These are phyloP conservation scores for Ceratobasidium theobromae DNA, from an alignment of 1,284 basidiomycete genomes.

Conservation along the genomic window DNA sequence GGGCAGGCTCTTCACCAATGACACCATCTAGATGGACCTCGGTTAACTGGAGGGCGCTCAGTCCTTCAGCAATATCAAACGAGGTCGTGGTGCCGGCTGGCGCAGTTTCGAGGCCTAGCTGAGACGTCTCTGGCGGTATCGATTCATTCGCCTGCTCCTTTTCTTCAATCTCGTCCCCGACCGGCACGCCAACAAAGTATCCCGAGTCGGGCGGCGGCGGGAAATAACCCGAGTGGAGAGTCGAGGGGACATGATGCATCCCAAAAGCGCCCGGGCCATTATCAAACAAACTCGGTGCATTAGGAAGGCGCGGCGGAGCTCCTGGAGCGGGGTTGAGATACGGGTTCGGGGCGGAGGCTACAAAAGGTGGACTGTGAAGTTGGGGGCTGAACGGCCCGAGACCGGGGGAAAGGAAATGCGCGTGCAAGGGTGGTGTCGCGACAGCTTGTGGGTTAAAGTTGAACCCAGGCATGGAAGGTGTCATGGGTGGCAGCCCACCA, in stretches of 20 bases:
- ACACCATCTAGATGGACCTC: conserved; percentile 20
- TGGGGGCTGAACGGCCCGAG: conserved; percentile 37
- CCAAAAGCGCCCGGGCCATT: conserved; percentile 20
- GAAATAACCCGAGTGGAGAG: conserved; percentile 15
- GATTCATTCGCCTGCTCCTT: conserved; percentile 12
- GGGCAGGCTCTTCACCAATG: neutral
- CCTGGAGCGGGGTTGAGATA: conserved; percentile 29
- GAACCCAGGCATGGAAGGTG: conserved; percentile 38
- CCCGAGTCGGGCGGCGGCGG: conserved; percentile 18
- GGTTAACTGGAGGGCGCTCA: conserved; percentile 18
- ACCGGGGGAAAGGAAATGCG: conserved; percentile 37
- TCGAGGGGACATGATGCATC: conserved; percentile 24
- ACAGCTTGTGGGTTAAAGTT: conserved; percentile 34
- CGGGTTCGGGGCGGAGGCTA: conserved; percentile 17
- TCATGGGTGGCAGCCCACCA: conserved; percentile 36
- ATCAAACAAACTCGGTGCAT: conserved; percentile 5
- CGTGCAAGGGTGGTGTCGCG: conserved; percentile 33
- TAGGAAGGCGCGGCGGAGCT: conserved; percentile 17
- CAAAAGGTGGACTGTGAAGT: conserved; percentile 23
- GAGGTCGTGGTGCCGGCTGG: conserved; percentile 20
- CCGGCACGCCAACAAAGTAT: conserved; percentile 8
- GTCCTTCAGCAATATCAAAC: conserved; percentile 21
- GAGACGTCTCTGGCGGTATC: conserved; percentile 10
- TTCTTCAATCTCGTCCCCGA: neutral
- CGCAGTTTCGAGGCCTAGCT: conserved; percentile 2